A percentile compares a stretch with the other conserved stretches of the same genome.
Conservation (phyloP, 2,329 filamentous ascomycete species). For the Monosporascus sp. region DNA sequence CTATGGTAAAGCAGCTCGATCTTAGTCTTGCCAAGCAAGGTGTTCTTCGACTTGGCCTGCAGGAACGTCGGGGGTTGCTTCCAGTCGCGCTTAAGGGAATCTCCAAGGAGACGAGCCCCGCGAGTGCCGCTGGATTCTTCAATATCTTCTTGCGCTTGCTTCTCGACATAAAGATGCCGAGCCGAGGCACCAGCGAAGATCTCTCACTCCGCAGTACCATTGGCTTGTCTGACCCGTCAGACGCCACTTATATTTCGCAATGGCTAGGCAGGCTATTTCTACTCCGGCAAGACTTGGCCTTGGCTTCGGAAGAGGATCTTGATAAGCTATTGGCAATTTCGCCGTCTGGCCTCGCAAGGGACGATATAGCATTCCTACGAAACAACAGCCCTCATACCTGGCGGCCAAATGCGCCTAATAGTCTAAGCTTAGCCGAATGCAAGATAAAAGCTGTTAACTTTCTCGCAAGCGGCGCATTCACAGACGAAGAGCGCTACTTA, state of each 20-base stretch:
- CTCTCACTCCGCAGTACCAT: conserved; percentile 59
- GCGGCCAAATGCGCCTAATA: conserved; percentile 53
- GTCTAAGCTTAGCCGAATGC: conserved; percentile 62
- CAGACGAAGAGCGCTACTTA: conserved; percentile 74
- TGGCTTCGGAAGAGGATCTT: conserved; percentile 20
- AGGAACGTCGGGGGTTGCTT: conserved; percentile 68
- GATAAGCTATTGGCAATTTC: conserved; percentile 24
- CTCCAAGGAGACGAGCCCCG: conserved; percentile 49
- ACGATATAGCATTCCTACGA: conserved; percentile 65
- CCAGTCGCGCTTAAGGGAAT: conserved; percentile 66
- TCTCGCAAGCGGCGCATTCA: conserved; percentile 80
- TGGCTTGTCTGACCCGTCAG: conserved; percentile 59
- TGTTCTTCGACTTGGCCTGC: conserved; percentile 40
- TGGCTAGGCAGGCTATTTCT: conserved; percentile 77
- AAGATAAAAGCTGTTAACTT: conserved; percentile 67
- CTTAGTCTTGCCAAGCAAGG: conserved; percentile 87
- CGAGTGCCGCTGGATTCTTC: conserved; percentile 59
- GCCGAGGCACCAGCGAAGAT: conserved; percentile 76
- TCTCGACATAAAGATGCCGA: conserved; percentile 64
- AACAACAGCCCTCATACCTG: conserved; percentile 65
- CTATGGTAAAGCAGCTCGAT: conserved; percentile 82
- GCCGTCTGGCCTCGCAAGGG: conserved; percentile 54
- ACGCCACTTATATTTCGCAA: conserved; percentile 67
- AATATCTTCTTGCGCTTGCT: conserved; percentile 77
- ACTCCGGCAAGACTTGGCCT: conserved; percentile 44